phyloP scores from a whole-genome alignment of 768 basidiomycete genomes.

The Leccinum broughii region DNA sequence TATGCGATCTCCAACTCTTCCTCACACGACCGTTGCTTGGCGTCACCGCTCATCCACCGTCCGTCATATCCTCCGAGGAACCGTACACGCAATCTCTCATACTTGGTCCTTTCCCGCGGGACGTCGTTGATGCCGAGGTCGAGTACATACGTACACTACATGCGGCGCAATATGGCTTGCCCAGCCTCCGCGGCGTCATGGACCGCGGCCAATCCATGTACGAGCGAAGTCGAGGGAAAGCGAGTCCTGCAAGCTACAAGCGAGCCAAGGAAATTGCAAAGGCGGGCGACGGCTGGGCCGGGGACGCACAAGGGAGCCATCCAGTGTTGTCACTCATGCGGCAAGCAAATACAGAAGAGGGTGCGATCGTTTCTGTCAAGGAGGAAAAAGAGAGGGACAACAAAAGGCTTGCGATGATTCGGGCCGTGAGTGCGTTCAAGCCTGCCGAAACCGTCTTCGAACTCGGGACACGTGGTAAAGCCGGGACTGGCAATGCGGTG shows the following conservation, averaged over 20 bases:
- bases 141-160: constrained; percentile 76
- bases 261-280: constrained; percentile 88
- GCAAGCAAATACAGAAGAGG: constrained; percentile 38
- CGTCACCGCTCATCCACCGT: constrained; percentile 34
- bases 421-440: constrained; percentile 76
- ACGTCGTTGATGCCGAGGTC: constrained; percentile 77
- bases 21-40: constrained; percentile 74
- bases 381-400: constrained; percentile 40
- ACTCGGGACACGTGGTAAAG: constrained; percentile 70
- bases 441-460: constrained; percentile 93
- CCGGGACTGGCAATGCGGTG: constrained; percentile 54
- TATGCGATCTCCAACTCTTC: constrained; percentile 92
- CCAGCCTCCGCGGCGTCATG: constrained; percentile 77
- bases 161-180: constrained; percentile 60
- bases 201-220: constrained; percentile 89
- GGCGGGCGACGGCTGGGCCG: constrained; percentile 64
- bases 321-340: constrained; percentile 55
- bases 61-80: constrained; percentile 50
- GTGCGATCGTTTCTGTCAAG: constrained; percentile 19
- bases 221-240: constrained; percentile 90
- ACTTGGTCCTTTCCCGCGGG: constrained; percentile 81
- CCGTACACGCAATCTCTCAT: constrained; percentile 72
- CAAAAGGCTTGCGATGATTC: constrained; percentile 64
- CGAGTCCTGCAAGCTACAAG: constrained; percentile 80
- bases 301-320: constrained; percentile 60